Evolutionary conservation across 2,329 filamentous ascomycete species (phyloP).

Genomic region (Cladosporium sp.): DNA sequence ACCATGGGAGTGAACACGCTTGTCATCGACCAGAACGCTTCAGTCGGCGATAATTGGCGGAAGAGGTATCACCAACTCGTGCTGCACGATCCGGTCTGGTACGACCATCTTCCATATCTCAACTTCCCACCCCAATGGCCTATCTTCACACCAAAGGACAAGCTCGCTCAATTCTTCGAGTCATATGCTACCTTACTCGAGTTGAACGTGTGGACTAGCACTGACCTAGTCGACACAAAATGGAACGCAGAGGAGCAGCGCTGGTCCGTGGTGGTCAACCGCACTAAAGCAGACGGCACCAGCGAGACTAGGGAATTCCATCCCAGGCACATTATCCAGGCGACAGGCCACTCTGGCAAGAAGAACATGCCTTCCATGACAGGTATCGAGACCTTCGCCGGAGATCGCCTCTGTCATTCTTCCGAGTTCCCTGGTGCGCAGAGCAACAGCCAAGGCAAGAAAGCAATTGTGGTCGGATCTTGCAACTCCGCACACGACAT

Average conservation of each 20-base stretch:
- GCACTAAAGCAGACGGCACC: constrained; percentile 40
- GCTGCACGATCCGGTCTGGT: constrained; percentile 64
- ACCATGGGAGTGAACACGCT: constrained; percentile 47
- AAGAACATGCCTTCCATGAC: constrained; percentile 51
- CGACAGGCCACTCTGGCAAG: constrained; percentile 69
- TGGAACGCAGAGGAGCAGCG: constrained; percentile 53
- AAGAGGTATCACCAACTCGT: constrained; percentile 48
- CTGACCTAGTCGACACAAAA: constrained; percentile 32
- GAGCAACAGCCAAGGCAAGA: constrained; percentile 43
- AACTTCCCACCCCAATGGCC: constrained; percentile 67
- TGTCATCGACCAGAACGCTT: constrained; percentile 47
- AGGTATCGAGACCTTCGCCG: constrained; percentile 51
- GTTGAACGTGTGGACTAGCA: constrained; percentile 66
- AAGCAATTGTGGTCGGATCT: constrained; percentile 50
- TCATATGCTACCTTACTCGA: constrained; percentile 65
- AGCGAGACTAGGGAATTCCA: constrained; percentile 56
- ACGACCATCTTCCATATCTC: constrained; percentile 64
- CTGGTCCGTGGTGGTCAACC: constrained; percentile 60
- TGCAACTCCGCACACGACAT: constrained; percentile 55
- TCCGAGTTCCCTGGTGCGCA: constrained; percentile 49
- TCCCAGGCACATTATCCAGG: constrained; percentile 65
- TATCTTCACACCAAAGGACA: constrained; percentile 71
- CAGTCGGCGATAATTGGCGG: constrained; percentile 51
- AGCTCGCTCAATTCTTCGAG: constrained; percentile 69
- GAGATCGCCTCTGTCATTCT: constrained; percentile 57